phyloP scores from a whole-genome alignment of 2,329 filamentous ascomycete species.

The Pseudogymnoascus sp. region DNA sequence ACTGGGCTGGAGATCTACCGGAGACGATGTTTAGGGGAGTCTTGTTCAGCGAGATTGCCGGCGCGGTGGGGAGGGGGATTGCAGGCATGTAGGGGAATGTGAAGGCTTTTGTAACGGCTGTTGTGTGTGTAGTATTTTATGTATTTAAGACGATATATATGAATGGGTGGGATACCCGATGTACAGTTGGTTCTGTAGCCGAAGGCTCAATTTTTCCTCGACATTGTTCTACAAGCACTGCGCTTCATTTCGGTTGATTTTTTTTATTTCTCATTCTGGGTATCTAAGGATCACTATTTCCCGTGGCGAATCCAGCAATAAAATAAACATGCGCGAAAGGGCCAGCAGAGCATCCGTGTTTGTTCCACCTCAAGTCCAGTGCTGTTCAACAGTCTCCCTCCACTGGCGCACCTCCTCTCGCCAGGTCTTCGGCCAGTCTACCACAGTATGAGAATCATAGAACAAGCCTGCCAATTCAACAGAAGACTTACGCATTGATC shows the following conservation, averaged over 20 bases:
- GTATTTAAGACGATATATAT: background rate
- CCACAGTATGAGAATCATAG: background rate
- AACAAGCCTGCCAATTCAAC: background rate
- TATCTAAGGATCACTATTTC: background rate
- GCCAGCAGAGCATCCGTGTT: background rate
- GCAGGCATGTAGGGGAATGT: background rate
- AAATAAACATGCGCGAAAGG: background rate
- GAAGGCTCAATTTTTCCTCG: no score
- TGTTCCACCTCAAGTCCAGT: background rate
- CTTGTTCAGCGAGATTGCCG: constrained; percentile 28
- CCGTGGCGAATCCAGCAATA: background rate
- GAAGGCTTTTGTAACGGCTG: background rate
- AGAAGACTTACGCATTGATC: background rate
- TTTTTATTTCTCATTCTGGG: background rate
- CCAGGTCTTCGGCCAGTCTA: background rate
- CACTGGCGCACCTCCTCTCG: background rate
- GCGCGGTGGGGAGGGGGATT: constrained; percentile 19
- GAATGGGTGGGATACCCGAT: background rate
- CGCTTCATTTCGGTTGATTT: background rate
- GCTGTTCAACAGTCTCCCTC: background rate
- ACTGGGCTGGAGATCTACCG: constrained; percentile 27
- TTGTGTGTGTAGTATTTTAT: background rate
- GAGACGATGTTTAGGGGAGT: constrained; percentile 28
- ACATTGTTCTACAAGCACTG: no score
- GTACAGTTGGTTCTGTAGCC: background rate